A percentile compares a stretch with the other conserved stretches of the same genome.
These are phyloP conservation scores for Aspergillus flavus DNA, from an alignment of 2,329 filamentous ascomycete species.

Conservation along the genomic window DNA sequence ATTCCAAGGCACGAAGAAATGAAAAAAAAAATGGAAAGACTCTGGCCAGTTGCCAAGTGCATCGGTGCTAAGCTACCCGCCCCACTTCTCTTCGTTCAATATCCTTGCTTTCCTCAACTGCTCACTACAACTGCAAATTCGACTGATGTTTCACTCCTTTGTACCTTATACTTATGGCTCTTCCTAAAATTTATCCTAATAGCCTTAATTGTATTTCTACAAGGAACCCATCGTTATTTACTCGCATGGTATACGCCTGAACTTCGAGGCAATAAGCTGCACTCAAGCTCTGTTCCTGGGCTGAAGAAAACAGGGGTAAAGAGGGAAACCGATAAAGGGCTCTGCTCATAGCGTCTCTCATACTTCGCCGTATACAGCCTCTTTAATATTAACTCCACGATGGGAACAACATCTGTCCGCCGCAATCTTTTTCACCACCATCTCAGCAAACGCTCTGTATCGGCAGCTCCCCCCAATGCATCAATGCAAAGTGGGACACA, in stretches of 20 bases:
- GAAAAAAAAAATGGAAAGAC: neutral
- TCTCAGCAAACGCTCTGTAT: constrained; percentile 45
- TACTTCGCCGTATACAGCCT: neutral
- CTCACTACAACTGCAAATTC: neutral
- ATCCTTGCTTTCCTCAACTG: neutral
- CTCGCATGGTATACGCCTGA: too few species aligned
- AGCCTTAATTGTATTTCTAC: neutral
- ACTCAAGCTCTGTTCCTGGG: neutral
- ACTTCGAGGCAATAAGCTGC: neutral
- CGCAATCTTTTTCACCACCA: constrained; percentile 50
- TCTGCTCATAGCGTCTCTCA: neutral
- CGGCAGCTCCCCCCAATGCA: constrained; percentile 29
- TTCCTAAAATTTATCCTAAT: neutral
- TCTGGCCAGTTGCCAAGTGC: neutral
- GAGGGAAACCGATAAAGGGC: neutral
- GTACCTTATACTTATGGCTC: neutral
- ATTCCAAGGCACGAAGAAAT: neutral
- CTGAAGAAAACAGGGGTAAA: neutral
- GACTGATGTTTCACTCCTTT: neutral
- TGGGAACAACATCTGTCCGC: constrained; percentile 41
- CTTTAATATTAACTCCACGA: constrained; percentile 11
- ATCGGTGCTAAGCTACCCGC: neutral
- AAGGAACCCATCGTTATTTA: neutral
- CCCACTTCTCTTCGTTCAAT: neutral
- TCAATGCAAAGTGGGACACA: constrained; percentile 15